Percentiles rank a stretch among this genome's conserved stretches.
phyloP scores from a whole-genome alignment of 129 eudicot genomes.

The Artemisia annua region DNA sequence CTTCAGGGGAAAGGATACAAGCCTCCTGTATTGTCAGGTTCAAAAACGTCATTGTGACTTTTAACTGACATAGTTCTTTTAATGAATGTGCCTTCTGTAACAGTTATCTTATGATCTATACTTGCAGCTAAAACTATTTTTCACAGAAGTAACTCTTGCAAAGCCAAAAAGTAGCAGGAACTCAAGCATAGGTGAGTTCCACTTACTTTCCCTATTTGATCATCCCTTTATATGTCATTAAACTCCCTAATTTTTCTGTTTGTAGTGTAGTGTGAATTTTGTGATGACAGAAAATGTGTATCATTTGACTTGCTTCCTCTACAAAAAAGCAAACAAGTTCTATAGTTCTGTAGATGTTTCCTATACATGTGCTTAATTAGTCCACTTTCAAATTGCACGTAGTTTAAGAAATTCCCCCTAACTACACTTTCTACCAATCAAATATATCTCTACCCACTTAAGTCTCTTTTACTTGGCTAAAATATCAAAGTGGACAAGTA shows the following conservation, averaged over 20 bases:
- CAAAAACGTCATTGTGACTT: constrained; percentile 6
- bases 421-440: no score
- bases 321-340: no score
- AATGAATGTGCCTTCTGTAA: not conserved
- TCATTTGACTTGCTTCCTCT: not conserved
- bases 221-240: not conserved
- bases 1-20: constrained; percentile 97
- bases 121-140: constrained; percentile 85
- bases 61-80: not conserved
- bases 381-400: no score
- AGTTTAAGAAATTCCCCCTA: no score
- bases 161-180: constrained; percentile 99
- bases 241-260: not conserved
- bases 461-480: no score
- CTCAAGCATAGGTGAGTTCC: constrained; percentile 90
- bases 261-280: not conserved
- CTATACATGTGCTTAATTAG: not conserved
- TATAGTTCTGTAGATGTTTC: not conserved
- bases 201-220: constrained; percentile 18
- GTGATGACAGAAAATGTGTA: not conserved
- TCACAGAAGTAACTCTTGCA: constrained; percentile 94
- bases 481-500: no score
- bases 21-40: constrained; percentile 97
- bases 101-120: constrained; percentile 12
- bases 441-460: no score